Base-by-base conservation (phyloP, 176 grass and related monocot species). In the Oryza nivara region DNA sequence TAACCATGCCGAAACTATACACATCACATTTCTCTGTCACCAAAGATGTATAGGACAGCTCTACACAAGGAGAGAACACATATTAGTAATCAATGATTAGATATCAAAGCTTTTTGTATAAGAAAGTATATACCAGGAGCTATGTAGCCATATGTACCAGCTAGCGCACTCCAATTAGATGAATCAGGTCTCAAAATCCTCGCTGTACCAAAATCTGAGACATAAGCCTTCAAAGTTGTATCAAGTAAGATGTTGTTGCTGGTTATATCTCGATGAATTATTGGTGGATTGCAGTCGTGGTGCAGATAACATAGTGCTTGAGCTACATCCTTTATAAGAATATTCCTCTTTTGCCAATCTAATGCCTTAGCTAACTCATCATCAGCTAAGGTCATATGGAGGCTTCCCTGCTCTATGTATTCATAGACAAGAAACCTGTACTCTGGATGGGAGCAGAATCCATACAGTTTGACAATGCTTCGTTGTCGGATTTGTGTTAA, bases 181-280 rank as follows among this genome's bases (percentile, higher is more conserved):
- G 70, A 81, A 81, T 81, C 66, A 12, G 79, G 46, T 7, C 51
- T 70, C 66, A 81, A 9, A 38, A 81, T 72, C 20, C 58, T 84
- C 36, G 82, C 82, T 17, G 30, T 76, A 26, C 82, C 82, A 66
- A 30, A 66, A 66, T 66, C 64, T 69, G 82, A 85, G 10, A 85
- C 22, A n/a, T 77, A 77, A 32, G 73, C 73, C 20, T 76, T 85
- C 22, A 30, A 74, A 52, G 0, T 22, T 44, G 30, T 40, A 30
- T 85, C 73, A 0, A 84, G 73, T 19, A 82, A 82, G 80, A 82
- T 46, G 46, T 85, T 73, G 9, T 35, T 65, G 63, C 82, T 84
- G 5, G 75, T 86, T 7, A 80, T 67, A 40, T 86, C 84, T 66
- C 84, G 28, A 80, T 86, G 84, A 15, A 80, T 80, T 67, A 86